Evolutionary conservation across 2,329 filamentous ascomycete genomes (phyloP).

Genomic region (Epichloe elymi): DNA sequence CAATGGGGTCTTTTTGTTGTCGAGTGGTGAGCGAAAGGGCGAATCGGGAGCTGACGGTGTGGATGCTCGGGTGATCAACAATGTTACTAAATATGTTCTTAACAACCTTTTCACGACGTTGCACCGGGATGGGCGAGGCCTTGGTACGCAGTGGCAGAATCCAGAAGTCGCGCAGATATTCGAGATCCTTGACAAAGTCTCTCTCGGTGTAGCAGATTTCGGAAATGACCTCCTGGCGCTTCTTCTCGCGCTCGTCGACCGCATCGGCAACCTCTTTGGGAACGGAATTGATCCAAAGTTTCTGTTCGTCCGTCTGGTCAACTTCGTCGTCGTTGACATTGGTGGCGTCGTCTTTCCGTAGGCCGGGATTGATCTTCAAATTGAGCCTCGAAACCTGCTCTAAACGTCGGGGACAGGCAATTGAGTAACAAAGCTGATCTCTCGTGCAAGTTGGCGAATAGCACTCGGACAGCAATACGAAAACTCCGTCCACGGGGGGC

Average conservation of each 20-base stretch:
- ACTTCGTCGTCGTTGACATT: slow-evolving; percentile 62
- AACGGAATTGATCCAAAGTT: slow-evolving; percentile 98
- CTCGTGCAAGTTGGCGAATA: slow-evolving; percentile 95
- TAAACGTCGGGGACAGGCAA: slow-evolving; percentile 82
- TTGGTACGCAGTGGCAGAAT: slow-evolving; percentile 78
- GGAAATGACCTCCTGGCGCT: slow-evolving; percentile 94
- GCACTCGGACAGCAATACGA: slow-evolving; percentile 90
- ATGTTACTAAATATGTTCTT: slow-evolving; percentile 93
- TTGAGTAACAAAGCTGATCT: slow-evolving; percentile 94
- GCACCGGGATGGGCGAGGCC: slow-evolving; percentile 76
- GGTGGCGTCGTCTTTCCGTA: slow-evolving; percentile 51
- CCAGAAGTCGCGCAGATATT: slow-evolving; percentile 97
- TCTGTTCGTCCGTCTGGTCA: slow-evolving; percentile 86
- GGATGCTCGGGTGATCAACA: slow-evolving; percentile 67
- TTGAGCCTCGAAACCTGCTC: slow-evolving; percentile 94
- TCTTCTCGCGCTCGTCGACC: slow-evolving; percentile 84
- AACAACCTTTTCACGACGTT: slow-evolving; percentile 79
- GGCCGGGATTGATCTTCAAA: slow-evolving; percentile 78
- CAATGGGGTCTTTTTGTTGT: slow-evolving; percentile 82
- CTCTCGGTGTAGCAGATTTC: slow-evolving; percentile 98
- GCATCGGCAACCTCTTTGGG: slow-evolving; percentile 88
- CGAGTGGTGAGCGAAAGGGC: slow-evolving; percentile 78
- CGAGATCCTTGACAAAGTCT: slow-evolving; percentile 97
- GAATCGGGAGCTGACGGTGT: slow-evolving; percentile 79
- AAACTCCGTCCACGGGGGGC: slow-evolving; percentile 75